Conservation (phyloP, 208 protist species). For the Trypanosoma vivax region DNA sequence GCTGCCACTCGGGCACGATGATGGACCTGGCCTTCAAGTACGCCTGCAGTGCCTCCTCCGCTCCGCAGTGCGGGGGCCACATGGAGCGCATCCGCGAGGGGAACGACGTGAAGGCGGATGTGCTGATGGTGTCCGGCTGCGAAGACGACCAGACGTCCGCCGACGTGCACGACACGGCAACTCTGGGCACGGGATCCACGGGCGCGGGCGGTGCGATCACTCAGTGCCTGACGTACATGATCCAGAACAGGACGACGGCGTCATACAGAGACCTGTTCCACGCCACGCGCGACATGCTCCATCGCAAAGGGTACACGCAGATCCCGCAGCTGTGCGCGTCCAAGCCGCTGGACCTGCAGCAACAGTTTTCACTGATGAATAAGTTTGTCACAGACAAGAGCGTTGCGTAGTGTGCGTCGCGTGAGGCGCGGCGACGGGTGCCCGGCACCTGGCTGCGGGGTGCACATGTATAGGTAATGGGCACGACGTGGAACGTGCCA, state of each 20-base stretch:
- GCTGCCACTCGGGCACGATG: constrained; percentile 86
- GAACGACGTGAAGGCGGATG: constrained; percentile 41
- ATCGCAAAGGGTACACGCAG: constrained; percentile 49
- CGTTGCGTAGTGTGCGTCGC: constrained; percentile 4
- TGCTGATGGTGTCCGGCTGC: constrained; percentile 71
- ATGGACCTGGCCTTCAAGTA: constrained; percentile 75
- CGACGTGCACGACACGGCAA: constrained; percentile 47
- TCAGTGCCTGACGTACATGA: constrained; percentile 47
- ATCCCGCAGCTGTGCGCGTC: constrained; percentile 66
- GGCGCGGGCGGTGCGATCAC: constrained; percentile 67
- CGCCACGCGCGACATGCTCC: constrained; percentile 56
- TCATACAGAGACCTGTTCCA: constrained; percentile 43
- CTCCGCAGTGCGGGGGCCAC: constrained; percentile 19
- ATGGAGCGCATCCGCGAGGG: constrained; percentile 61
- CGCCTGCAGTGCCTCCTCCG: constrained; percentile 22
- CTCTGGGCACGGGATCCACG: constrained; percentile 33
- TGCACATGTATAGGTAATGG: background rate
- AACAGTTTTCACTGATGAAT: constrained; percentile 36
- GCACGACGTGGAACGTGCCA: too few relatives aligned
- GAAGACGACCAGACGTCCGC: constrained; percentile 52
- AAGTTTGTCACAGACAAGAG: constrained; percentile 25
- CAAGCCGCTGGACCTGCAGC: constrained; percentile 52
- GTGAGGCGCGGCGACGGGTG: background rate
- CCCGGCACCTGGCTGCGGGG: background rate
- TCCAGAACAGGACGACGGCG: constrained; percentile 42